Conservation (phyloP, 208 protist genomes). For the Spongospora subterranea region DNA sequence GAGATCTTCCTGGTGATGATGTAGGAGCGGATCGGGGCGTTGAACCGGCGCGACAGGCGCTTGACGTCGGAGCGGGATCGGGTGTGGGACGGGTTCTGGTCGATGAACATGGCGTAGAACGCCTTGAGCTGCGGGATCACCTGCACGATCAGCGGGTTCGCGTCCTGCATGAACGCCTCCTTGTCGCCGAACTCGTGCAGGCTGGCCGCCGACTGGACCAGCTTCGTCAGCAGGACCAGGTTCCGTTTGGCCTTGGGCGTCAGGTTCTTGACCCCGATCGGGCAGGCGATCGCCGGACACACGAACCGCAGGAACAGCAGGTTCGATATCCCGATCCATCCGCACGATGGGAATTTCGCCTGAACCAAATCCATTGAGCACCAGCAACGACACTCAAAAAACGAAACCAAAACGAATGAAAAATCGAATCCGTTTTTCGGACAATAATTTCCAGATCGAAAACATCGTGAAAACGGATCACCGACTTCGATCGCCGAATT, state of each 20-base stretch:
- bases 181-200: constrained; percentile 42
- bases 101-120: background rate
- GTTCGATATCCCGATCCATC: constrained; percentile 49
- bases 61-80: background rate
- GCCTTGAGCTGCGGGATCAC: constrained; percentile 16
- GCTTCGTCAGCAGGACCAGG: constrained; percentile 22
- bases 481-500: background rate
- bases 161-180: constrained; percentile 33
- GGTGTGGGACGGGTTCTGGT: background rate
- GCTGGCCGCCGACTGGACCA: constrained; percentile 48
- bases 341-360: background rate
- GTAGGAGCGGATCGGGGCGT: background rate
- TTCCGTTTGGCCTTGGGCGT: constrained; percentile 7
- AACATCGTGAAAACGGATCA: background rate
- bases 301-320: constrained; percentile 50
- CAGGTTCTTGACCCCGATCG: background rate
- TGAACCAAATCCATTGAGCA: background rate
- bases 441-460: no score
- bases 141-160: background rate
- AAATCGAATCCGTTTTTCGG: no score
- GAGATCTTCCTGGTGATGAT: constrained; percentile 41
- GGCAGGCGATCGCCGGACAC: background rate
- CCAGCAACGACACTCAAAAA: no score
- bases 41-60: background rate
- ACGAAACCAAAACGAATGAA: no score